Percentiles rank a stretch among this genome's conserved stretches.
These are phyloP conservation scores for Russula sp. DNA, from an alignment of 768 basidiomycete genomes.

Conservation along the genomic window DNA sequence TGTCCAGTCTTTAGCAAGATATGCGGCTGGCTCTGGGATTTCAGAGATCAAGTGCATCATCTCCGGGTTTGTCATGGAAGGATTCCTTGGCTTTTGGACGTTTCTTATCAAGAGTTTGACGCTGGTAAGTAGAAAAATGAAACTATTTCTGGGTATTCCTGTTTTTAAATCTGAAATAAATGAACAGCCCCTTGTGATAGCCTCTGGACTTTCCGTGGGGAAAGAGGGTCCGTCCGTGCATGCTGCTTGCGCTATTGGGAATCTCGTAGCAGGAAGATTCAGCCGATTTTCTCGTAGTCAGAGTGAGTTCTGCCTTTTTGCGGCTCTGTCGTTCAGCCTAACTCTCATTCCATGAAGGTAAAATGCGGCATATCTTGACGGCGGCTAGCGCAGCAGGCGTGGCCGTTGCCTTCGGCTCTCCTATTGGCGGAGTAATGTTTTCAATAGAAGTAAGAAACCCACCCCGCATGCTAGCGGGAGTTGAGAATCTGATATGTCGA, in stretches of 20 bases:
- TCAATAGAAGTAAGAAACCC: conserved; percentile 79
- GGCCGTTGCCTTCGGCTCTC: conserved; percentile 96
- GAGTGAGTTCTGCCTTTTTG: conserved; percentile 48
- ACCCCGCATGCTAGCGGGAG: neutral
- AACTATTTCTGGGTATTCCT: conserved; percentile 1
- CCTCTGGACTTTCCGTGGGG: conserved; percentile 93
- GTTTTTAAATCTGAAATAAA: conserved; percentile 15
- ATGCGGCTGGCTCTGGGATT: conserved; percentile 97
- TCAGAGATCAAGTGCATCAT: conserved; percentile 98
- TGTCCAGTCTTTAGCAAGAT: conserved; percentile 84
- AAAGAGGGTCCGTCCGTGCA: conserved; percentile 99
- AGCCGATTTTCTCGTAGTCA: conserved; percentile 81
- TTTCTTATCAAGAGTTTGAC: conserved; percentile 93
- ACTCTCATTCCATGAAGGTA: conserved; percentile 44
- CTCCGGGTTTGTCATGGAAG: conserved; percentile 96
- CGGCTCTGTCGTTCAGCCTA: conserved; percentile 11
- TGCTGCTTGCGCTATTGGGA: conserved; percentile 92
- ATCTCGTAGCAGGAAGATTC: conserved; percentile 83
- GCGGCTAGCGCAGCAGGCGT: conserved; percentile 98
- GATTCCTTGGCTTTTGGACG: conserved; percentile 86
- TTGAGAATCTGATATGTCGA: neutral
- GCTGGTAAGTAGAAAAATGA: conserved; percentile 61
- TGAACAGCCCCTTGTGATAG: conserved; percentile 87
- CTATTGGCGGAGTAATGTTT: conserved; percentile 96
- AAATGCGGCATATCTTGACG: conserved; percentile 87